Evolutionary conservation across 2,329 filamentous ascomycete species (phyloP).

Genomic region (Paracorniculantispora psalliotae): DNA sequence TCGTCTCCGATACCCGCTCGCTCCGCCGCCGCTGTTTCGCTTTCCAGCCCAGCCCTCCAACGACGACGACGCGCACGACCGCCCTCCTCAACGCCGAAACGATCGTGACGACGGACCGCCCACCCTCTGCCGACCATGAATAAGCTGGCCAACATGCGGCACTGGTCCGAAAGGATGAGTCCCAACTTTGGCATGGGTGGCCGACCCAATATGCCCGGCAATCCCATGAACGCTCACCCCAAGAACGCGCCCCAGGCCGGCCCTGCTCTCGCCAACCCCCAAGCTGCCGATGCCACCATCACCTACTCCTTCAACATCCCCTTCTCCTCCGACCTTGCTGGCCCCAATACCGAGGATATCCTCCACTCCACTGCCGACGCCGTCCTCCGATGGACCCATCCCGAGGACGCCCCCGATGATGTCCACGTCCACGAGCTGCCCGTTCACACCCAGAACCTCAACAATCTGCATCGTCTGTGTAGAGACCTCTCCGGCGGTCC

Average conservation of each 20-base stretch:
- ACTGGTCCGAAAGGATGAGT: constrained; percentile 67
- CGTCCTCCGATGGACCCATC: constrained; percentile 88
- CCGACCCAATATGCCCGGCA: constrained; percentile 51
- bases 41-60: not conserved
- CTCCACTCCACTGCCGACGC: constrained; percentile 86
- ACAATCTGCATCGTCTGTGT: constrained; percentile 73
- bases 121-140: constrained; percentile 50
- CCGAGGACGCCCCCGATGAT: constrained; percentile 78
- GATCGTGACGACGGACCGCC: not conserved
- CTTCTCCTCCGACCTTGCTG: constrained; percentile 85
- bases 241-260: constrained; percentile 49
- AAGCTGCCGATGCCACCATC: constrained; percentile 70
- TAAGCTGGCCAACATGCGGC: constrained; percentile 67
- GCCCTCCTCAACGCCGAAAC: not conserved
- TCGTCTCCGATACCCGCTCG: not conserved
- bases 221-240: constrained; percentile 51
- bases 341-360: constrained; percentile 91
- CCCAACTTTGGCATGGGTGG: constrained; percentile 60
- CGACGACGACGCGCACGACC: not conserved
- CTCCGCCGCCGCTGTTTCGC: not conserved
- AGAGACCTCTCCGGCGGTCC: constrained; percentile 69
- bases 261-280: constrained; percentile 60
- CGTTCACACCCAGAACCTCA: constrained; percentile 84
- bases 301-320: constrained; percentile 97
- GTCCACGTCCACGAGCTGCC: constrained; percentile 84